Percentiles rank a stretch among this genome's conserved stretches.
phyloP scores from a whole-genome alignment of 495 filamentous ascomycete species.

The Coniosporium apollinis region DNA sequence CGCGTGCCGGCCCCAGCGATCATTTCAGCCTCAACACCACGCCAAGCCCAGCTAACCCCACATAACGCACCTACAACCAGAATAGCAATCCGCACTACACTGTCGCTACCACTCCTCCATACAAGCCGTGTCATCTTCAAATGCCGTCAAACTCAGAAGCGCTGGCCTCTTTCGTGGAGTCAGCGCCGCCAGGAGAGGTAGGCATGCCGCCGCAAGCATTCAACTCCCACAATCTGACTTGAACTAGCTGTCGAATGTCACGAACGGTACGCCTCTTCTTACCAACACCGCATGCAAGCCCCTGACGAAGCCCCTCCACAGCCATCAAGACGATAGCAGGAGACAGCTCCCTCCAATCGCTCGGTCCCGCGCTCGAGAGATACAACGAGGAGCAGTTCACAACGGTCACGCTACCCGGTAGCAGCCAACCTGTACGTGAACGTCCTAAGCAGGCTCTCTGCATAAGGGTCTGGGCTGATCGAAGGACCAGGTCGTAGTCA shows the following conservation, averaged over 20 bases:
- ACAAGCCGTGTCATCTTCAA: no score
- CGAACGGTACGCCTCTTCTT: no score
- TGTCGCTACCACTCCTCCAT: no score
- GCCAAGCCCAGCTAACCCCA: no score
- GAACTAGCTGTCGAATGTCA: slow-evolving; percentile 67
- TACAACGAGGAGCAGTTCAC: slow-evolving; percentile 93
- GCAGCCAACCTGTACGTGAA: slow-evolving; percentile 48
- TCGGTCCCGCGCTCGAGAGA: slow-evolving; percentile 71
- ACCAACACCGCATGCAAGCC: slow-evolving; percentile 3
- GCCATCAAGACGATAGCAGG: slow-evolving; percentile 77
- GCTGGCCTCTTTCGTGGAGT: slow-evolving; percentile 67
- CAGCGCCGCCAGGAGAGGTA: slow-evolving; percentile 96
- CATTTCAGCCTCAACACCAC: no score
- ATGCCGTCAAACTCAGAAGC: slow-evolving; percentile 20
- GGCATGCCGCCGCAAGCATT: slow-evolving; percentile 11
- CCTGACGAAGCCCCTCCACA: slow-evolving; percentile 20
- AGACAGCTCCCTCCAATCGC: slow-evolving; percentile 48
- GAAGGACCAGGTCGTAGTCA: slow-evolving; percentile 55
- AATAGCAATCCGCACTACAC: no score
- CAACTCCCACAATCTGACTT: slow-evolving; percentile 12
- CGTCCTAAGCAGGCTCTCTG: no score
- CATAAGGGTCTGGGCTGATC: slow-evolving; percentile 2
- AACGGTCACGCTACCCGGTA: slow-evolving; percentile 74
- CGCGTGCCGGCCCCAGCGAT: no score
- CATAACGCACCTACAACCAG: no score